phyloP scores from a whole-genome alignment of 1,139 yeast species.

The Entelexis sorbosivorans region DNA sequence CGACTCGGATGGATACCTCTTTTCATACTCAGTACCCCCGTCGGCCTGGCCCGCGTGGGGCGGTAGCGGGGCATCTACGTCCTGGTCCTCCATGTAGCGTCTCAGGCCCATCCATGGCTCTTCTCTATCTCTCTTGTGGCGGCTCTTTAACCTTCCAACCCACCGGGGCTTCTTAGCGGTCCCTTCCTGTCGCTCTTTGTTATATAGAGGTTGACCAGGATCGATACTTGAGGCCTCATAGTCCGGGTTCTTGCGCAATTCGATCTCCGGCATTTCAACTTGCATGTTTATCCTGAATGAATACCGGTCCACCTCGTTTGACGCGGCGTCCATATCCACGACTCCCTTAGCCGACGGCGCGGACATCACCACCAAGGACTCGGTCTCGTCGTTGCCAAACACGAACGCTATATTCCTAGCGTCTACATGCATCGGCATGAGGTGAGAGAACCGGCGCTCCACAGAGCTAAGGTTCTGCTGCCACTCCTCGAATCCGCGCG shows the following conservation, averaged over 20 bases:
- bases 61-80: not conserved
- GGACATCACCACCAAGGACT: slow-evolving; percentile 56
- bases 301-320: slow-evolving; percentile 45
- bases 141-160: slow-evolving; percentile 28
- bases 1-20: not conserved
- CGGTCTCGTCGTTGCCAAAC: slow-evolving; percentile 68
- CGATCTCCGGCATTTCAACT: slow-evolving; percentile 44
- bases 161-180: slow-evolving; percentile 34
- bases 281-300: slow-evolving; percentile 38
- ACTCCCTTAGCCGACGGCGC: slow-evolving; percentile 48
- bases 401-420: slow-evolving; percentile 64
- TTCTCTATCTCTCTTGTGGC: not conserved
- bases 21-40: not conserved
- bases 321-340: slow-evolving; percentile 46
- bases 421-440: slow-evolving; percentile 49
- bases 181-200: not conserved
- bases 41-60: not conserved
- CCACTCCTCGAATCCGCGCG: slow-evolving; percentile 10
- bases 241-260: slow-evolving; percentile 59
- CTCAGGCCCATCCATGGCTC: slow-evolving; percentile 37
- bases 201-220: slow-evolving; percentile 2
- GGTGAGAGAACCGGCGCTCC: slow-evolving; percentile 28
- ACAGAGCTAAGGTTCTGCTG: slow-evolving; percentile 12
- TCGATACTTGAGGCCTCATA: slow-evolving; percentile 31
- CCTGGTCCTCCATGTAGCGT: slow-evolving; percentile 27